Evolutionary conservation across 2,329 filamentous ascomycete species (phyloP).

Genomic region (Cadophora malorum): DNA sequence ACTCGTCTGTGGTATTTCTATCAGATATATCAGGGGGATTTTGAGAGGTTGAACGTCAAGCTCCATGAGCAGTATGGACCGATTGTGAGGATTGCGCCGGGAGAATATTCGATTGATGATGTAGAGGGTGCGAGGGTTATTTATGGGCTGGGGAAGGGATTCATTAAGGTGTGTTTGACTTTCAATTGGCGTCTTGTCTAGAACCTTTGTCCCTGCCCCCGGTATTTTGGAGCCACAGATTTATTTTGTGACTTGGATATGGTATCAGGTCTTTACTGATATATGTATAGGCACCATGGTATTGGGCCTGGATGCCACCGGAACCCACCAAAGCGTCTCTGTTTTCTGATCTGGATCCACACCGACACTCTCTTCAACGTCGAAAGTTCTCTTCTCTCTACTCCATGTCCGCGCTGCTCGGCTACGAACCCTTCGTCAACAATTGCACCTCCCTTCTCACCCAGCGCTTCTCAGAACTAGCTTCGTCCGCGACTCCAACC

Average conservation of each 20-base stretch:
- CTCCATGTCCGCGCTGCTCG: constrained; percentile 54
- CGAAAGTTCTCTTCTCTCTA: constrained; percentile 54
- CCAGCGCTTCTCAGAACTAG: constrained; percentile 48
- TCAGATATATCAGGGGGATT: constrained; percentile 47
- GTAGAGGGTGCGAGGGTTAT: constrained; percentile 49
- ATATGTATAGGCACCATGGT: constrained; percentile 43
- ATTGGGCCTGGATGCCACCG: constrained; percentile 38
- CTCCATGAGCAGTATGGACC: constrained; percentile 51
- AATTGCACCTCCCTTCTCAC: constrained; percentile 52
- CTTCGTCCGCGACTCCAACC: constrained; percentile 33
- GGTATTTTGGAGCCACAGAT: no score
- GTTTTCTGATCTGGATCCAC: constrained; percentile 47
- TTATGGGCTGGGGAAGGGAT: constrained; percentile 50
- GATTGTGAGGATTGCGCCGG: constrained; percentile 55
- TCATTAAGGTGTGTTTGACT: constrained; percentile 39
- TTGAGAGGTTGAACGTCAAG: constrained; percentile 49
- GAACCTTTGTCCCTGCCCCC: not conserved
- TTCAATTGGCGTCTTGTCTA: not conserved
- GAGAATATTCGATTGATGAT: constrained; percentile 55
- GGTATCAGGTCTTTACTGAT: not conserved
- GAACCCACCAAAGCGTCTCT: constrained; percentile 36
- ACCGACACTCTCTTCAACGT: constrained; percentile 48
- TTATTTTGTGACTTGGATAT: no score
- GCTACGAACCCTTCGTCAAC: constrained; percentile 57
- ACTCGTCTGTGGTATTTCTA: constrained; percentile 53